Evolutionary conservation across 2,329 filamentous ascomycete genomes (phyloP).

Genomic region (Rasamsonia emersonii): DNA sequence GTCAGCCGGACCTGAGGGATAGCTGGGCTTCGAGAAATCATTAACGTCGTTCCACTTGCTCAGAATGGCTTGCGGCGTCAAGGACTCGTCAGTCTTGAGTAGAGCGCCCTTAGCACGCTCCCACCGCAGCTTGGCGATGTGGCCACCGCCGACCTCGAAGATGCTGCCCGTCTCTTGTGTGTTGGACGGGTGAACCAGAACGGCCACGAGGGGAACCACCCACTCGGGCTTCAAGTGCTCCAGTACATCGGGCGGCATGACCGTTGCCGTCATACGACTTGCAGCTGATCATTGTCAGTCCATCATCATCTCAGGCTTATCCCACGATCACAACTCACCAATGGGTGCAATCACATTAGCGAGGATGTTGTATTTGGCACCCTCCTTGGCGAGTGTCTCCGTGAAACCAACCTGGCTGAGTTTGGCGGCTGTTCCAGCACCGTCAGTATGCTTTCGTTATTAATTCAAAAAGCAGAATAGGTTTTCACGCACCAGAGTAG

Average conservation of each 20-base stretch:
- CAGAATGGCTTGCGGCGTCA: slow-evolving; percentile 80
- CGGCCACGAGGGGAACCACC: slow-evolving; percentile 87
- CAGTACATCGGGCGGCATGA: slow-evolving; percentile 91
- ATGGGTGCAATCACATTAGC: slow-evolving; percentile 93
- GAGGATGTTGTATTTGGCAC: slow-evolving; percentile 94
- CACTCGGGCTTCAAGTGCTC: slow-evolving; percentile 82
- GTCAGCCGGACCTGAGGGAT: slow-evolving; percentile 78
- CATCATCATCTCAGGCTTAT: too few relatives aligned
- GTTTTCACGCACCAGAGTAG: slow-evolving; percentile 64
- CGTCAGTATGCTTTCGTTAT: slow-evolving; percentile 16
- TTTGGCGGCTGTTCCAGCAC: slow-evolving; percentile 61
- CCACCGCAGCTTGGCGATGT: slow-evolving; percentile 90
- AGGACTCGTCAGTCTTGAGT: slow-evolving; percentile 76
- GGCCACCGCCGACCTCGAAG: slow-evolving; percentile 88
- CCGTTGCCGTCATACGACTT: slow-evolving; percentile 87
- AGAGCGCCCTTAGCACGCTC: slow-evolving; percentile 84
- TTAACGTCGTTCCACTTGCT: slow-evolving; percentile 82
- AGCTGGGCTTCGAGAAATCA: slow-evolving; percentile 75
- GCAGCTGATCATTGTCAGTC: slow-evolving; percentile 52
- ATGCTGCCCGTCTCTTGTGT: slow-evolving; percentile 75
- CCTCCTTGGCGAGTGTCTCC: slow-evolving; percentile 96
- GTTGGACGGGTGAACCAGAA: slow-evolving; percentile 79
- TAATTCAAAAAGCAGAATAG: neutral
- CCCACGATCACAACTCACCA: slow-evolving; percentile 22
- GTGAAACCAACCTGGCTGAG: slow-evolving; percentile 93